phyloP scores from a whole-genome alignment of 2,329 filamentous ascomycete species.

The Arthrobotrys conoides region DNA sequence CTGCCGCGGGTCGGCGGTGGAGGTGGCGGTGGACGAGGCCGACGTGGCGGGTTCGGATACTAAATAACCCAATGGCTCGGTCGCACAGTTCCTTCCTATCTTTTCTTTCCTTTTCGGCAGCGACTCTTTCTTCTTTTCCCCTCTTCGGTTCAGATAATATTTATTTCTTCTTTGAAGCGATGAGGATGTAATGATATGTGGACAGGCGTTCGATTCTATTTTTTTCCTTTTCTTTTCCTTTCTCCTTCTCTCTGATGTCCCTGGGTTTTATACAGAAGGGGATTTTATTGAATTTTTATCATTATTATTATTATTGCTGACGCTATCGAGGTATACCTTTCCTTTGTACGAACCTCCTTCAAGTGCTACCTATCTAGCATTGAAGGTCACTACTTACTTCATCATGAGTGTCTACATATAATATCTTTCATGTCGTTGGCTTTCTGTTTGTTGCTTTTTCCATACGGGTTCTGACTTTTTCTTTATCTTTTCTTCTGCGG shows the following conservation, averaged over 20 bases:
- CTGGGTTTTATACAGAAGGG: constrained; percentile 29
- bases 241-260: constrained; percentile 13
- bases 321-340: constrained; percentile 1
- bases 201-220: constrained; percentile 41
- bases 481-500: neutral
- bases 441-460: constrained; percentile 1
- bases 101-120: neutral
- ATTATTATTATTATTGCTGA: neutral
- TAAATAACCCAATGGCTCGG: constrained; percentile 27
- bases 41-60: constrained; percentile 62
- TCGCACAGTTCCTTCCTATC: neutral
- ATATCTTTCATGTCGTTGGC: constrained; percentile 5
- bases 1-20: constrained; percentile 70
- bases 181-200: constrained; percentile 53
- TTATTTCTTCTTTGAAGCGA: constrained; percentile 44
- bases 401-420: constrained; percentile 16
- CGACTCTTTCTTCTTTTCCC: neutral
- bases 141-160: constrained; percentile 23
- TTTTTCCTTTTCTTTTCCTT: constrained; percentile 5
- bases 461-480: neutral
- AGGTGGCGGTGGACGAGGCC: constrained; percentile 59
- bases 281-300: neutral
- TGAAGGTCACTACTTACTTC: neutral
- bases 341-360: neutral
- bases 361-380: neutral